phyloP scores from a whole-genome alignment of 768 basidiomycete genomes.

The Tephrocybe sp. region DNA sequence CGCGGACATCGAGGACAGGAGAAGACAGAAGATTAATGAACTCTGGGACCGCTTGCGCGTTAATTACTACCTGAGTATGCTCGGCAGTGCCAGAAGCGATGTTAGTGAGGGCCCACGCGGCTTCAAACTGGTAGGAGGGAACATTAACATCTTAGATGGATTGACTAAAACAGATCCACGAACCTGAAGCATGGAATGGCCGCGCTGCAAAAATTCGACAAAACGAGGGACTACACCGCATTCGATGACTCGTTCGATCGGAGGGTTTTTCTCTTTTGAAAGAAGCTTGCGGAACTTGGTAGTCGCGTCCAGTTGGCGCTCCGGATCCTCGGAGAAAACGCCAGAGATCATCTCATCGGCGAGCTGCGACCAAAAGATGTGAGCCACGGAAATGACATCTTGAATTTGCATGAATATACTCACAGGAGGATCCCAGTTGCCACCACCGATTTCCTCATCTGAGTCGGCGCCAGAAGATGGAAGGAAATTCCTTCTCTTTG shows the following conservation, averaged over 20 bases:
- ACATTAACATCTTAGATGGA: slow-evolving; percentile 2
- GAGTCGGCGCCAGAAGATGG: slow-evolving; percentile 76
- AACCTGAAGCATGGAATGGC: slow-evolving; percentile 85
- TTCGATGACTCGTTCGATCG: slow-evolving; percentile 97
- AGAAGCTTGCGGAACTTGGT: slow-evolving; percentile 98
- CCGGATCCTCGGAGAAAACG: slow-evolving; percentile 90
- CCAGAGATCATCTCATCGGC: slow-evolving; percentile 91
- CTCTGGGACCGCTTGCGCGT: slow-evolving; percentile 90
- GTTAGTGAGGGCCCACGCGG: slow-evolving; percentile 97
- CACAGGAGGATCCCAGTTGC: slow-evolving; percentile 80
- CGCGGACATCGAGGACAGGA: slow-evolving; percentile 93
- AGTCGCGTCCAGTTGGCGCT: slow-evolving; percentile 94
- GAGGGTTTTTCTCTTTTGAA: slow-evolving; percentile 99
- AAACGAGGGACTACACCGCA: slow-evolving; percentile 97
- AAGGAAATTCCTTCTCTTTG: slow-evolving; percentile 94
- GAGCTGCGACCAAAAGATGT: slow-evolving; percentile 44
- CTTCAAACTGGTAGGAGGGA: slow-evolving; percentile 71
- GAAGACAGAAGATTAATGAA: slow-evolving; percentile 97
- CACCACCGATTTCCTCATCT: slow-evolving; percentile 81
- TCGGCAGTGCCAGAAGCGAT: slow-evolving; percentile 98
- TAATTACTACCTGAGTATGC: slow-evolving; percentile 97
- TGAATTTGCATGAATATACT: slow-evolving; percentile 25
- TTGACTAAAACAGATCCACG: slow-evolving; percentile 16
- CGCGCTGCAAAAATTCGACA: slow-evolving; percentile 86
- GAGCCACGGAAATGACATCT: slow-evolving; percentile 11